Conservation (phyloP, 1,284 basidiomycete genomes). For the Apiotrichum laibachii region DNA sequence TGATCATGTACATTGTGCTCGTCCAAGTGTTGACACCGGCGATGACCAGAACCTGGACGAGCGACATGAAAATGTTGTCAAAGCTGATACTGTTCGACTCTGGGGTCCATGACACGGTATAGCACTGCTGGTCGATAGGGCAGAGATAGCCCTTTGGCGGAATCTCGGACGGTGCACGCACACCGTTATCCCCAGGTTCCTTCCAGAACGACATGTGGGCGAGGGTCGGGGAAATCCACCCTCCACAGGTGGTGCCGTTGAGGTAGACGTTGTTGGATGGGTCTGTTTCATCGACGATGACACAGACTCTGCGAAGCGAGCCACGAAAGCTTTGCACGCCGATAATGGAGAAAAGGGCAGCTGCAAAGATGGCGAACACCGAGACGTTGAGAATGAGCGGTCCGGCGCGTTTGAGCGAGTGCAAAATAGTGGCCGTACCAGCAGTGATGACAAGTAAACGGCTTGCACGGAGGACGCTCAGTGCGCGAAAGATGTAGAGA, state of each 20-base stretch:
- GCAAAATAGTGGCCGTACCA: constrained; percentile 93
- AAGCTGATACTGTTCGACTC: constrained; percentile 71
- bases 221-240: constrained; percentile 64
- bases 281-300: constrained; percentile 51
- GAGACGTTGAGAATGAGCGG: constrained; percentile 84
- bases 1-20: constrained; percentile 81
- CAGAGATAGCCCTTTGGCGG: constrained; percentile 74
- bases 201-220: constrained; percentile 31
- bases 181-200: constrained; percentile 17
- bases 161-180: constrained; percentile 53
- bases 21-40: constrained; percentile 61
- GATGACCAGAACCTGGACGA: constrained; percentile 81
- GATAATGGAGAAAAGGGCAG: constrained; percentile 84
- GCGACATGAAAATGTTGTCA: constrained; percentile 81
- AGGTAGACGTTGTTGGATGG: constrained; percentile 35
- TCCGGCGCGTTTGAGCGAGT: constrained; percentile 83
- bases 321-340: constrained; percentile 88
- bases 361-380: constrained; percentile 87
- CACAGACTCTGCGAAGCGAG: constrained; percentile 63
- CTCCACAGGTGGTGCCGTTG: constrained; percentile 62
- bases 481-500: constrained; percentile 82
- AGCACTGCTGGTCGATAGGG: constrained; percentile 74
- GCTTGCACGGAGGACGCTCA: constrained; percentile 81
- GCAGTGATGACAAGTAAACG: constrained; percentile 82
- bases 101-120: constrained; percentile 60